A percentile compares a stretch with the other conserved stretches of the same genome.
phyloP scores from a whole-genome alignment of 1,139 yeast genomes.

The Pneumocystis carinii region DNA sequence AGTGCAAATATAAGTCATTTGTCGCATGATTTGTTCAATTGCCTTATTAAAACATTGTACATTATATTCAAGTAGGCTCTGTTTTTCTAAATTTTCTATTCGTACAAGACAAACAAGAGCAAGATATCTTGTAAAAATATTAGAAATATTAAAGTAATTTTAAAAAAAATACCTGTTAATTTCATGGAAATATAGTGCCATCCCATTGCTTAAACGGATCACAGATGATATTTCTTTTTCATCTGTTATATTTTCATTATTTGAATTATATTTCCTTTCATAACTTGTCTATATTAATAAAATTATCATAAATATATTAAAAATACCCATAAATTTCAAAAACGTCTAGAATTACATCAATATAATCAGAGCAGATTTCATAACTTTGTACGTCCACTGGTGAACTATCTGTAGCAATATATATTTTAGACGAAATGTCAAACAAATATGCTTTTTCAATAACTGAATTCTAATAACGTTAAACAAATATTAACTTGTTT shows the following conservation, averaged over 20 bases:
- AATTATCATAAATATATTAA: not conserved
- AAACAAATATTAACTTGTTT: not conserved
- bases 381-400: conserved; percentile 93
- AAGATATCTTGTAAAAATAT: conserved; percentile 21
- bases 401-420: conserved; percentile 88
- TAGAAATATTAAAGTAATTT: not conserved
- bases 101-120: conserved; percentile 81
- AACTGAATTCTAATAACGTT: conserved; percentile 48
- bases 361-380: conserved; percentile 93
- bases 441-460: conserved; percentile 86
- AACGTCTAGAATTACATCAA: conserved; percentile 81
- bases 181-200: conserved; percentile 66
- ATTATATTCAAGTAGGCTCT: conserved; percentile 78
- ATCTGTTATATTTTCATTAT: not conserved
- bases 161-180: conserved; percentile 61
- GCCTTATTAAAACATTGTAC: conserved; percentile 69
- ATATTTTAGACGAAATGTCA: conserved; percentile 85
- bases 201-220: conserved; percentile 51
- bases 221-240: conserved; percentile 17
- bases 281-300: not conserved
- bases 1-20: not conserved
- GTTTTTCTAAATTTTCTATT: conserved; percentile 32
- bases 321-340: conserved; percentile 32
- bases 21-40: conserved; percentile 34
- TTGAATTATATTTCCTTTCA: not conserved